A percentile compares a stretch with the other conserved stretches of the same genome.
Conservation (phyloP, 805 yeast species). For the Pichia thaimueangensis region DNA sequence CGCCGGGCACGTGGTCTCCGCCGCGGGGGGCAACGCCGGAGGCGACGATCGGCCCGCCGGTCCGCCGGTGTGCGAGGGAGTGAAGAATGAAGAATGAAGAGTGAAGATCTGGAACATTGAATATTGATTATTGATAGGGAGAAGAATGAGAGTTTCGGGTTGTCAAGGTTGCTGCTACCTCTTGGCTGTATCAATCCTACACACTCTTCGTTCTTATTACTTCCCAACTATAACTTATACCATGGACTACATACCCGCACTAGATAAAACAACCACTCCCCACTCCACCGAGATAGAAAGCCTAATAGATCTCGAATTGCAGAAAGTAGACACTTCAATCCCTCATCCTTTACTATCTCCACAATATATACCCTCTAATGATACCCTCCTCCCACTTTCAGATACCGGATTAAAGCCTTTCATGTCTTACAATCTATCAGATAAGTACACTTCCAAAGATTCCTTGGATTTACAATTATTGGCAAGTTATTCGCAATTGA, state of each 20-base stretch:
- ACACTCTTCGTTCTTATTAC: too few species aligned
- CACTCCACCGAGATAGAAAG: neutral
- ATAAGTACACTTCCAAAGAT: conserved; percentile 10
- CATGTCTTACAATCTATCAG: neutral
- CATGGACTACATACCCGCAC: conserved; percentile 1
- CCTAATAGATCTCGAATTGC: neutral
- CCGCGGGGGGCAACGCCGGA: too few species aligned
- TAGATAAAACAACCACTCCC: neutral
- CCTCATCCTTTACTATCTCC: neutral
- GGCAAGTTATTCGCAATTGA: conserved; percentile 13
- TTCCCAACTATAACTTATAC: too few species aligned
- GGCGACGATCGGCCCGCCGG: too few species aligned
- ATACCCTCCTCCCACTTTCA: neutral
- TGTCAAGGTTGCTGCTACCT: too few species aligned
- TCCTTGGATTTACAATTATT: conserved; percentile 13
- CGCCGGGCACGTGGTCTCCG: too few species aligned
- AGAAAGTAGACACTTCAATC: neutral
- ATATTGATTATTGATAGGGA: too few species aligned
- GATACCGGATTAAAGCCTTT: neutral
- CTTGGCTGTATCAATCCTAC: too few species aligned
- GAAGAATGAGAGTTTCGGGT: too few species aligned
- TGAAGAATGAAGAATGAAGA: too few species aligned
- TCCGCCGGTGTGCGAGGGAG: too few species aligned
- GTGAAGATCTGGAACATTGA: too few species aligned
- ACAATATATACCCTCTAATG: neutral